Conservation (phyloP, 441 rosid genomes). For the Gossypium gossypioides region DNA sequence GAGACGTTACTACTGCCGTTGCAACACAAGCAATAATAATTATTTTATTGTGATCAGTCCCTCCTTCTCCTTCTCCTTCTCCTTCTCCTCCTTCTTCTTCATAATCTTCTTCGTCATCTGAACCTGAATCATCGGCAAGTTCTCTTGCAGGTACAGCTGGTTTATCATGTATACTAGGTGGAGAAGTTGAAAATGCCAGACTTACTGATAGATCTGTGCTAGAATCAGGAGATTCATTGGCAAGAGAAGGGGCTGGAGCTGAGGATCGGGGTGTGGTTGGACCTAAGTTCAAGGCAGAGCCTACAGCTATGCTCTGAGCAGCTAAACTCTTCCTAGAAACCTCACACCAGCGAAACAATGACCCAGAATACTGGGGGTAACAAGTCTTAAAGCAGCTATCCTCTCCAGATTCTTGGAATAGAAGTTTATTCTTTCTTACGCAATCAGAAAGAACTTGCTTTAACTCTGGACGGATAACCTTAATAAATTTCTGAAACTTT, state of each 20-base stretch:
- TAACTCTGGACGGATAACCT: constrained; percentile 31
- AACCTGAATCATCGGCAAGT: constrained; percentile 4
- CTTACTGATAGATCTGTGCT: constrained; percentile 15
- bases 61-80: too few relatives aligned
- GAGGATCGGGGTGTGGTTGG: background rate
- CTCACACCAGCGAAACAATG: constrained; percentile 22
- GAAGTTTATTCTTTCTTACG: constrained; percentile 37
- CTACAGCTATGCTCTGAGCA: constrained; percentile 17
- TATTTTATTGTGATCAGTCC: constrained; percentile 21
- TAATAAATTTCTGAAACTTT: constrained; percentile 32
- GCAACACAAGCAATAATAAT: constrained; percentile 58
- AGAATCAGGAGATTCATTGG: constrained; percentile 13
- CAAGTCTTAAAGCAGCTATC: constrained; percentile 31
- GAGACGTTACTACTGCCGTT: constrained; percentile 61
- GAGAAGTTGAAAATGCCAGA: constrained; percentile 3
- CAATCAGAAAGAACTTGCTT: constrained; percentile 48
- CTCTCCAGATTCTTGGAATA: constrained; percentile 27
- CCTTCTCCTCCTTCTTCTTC: background rate
- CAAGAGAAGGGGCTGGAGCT: constrained; percentile 17
- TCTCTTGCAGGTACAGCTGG: constrained; percentile 21
- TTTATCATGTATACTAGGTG: background rate
- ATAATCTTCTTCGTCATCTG: constrained; percentile 9
- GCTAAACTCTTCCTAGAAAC: constrained; percentile 42
- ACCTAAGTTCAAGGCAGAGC: constrained; percentile 7
- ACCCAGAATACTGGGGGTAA: constrained; percentile 23